Conservation (phyloP, 768 basidiomycete species). For the Trametes cingulata region DNA sequence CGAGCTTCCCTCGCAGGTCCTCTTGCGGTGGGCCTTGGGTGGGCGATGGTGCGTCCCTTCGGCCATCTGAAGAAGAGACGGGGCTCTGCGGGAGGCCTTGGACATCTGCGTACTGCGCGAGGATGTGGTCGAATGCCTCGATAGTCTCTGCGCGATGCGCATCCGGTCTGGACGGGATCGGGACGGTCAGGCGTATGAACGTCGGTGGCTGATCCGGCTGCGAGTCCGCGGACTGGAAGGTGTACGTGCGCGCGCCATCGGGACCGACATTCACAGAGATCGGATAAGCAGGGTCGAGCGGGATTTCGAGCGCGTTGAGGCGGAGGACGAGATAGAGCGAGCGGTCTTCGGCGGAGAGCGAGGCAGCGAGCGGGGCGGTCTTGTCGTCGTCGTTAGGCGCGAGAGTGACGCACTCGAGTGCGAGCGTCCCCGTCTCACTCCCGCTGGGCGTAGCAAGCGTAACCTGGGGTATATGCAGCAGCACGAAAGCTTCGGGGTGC, state of each 20-base stretch:
- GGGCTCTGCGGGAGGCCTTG: constrained; percentile 26
- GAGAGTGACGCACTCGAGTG: constrained; percentile 64
- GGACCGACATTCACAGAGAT: constrained; percentile 42
- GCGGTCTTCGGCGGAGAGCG: constrained; percentile 36
- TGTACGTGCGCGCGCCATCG: constrained; percentile 43
- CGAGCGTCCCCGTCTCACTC: constrained; percentile 45
- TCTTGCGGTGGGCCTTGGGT: constrained; percentile 1
- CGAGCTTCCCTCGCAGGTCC: constrained; percentile 51
- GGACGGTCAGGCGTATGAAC: constrained; percentile 30
- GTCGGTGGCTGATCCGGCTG: constrained; percentile 19
- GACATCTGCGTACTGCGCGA: constrained; percentile 64
- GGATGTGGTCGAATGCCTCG: constrained; percentile 64
- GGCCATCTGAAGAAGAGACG: not conserved
- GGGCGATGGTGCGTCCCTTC: not conserved
- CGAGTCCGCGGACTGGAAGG: constrained; percentile 41
- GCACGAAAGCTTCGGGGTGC: constrained; percentile 46
- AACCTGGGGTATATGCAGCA: constrained; percentile 54
- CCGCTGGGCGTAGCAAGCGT: constrained; percentile 38
- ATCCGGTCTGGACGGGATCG: constrained; percentile 28
- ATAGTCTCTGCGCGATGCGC: constrained; percentile 52
- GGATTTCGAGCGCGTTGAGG: constrained; percentile 54
- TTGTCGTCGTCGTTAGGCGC: constrained; percentile 24
- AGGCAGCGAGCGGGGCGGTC: constrained; percentile 22
- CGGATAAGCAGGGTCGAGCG: constrained; percentile 56
- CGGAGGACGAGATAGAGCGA: constrained; percentile 70